Base-by-base conservation (phyloP, 1,284 basidiomycete species). In the Schizophyllum commune region DNA sequence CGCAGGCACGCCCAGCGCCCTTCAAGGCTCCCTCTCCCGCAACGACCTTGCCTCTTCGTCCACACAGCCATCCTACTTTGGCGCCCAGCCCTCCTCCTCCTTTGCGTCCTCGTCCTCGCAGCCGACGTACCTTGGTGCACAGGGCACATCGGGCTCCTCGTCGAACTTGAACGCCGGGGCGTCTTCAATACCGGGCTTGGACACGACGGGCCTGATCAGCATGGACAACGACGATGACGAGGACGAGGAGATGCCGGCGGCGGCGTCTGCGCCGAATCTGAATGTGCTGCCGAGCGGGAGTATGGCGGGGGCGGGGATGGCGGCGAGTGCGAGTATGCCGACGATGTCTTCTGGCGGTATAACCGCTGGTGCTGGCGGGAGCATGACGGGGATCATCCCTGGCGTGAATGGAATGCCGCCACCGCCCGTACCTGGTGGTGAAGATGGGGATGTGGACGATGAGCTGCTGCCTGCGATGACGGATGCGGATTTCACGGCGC, bases 401-500 rank as follows among this genome's bases (percentile, higher is more conserved):
- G 27, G 27, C 2, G 27, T 27, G 27, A 27, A 27, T 27, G 27
- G 27, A 3, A 47, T 47, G 39, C 39, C 17, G 13, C 39, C 39
- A 17, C 39, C 39, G 39, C 39, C 39, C 3, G 39, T 47, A 17
- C 39, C 39, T 17, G 17, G 13, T 47, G 39, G 39, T 3, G 79
- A 81, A 32, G 80, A 81, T 52, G 88, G 73, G 0, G 89, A 90
- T 61, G 88, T 78, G 5, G 89, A 89, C 60, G 89, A 91, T 62
- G 89, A 91, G 66, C 68, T 88, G 59, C 69, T 89, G 52, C 88
- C 88, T 52, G 88, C 88, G 5, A 91, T 92, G 89, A 89, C 89
- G 5, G 89, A 92, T 63, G 89, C 91, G 64, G 89, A 92, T 66
- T 92, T 91, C 70, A 89, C 89, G 13, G 87, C 89, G 0, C 89